Conservation (phyloP, 2,329 filamentous ascomycete species). For the Neocucurbitaria cava region DNA sequence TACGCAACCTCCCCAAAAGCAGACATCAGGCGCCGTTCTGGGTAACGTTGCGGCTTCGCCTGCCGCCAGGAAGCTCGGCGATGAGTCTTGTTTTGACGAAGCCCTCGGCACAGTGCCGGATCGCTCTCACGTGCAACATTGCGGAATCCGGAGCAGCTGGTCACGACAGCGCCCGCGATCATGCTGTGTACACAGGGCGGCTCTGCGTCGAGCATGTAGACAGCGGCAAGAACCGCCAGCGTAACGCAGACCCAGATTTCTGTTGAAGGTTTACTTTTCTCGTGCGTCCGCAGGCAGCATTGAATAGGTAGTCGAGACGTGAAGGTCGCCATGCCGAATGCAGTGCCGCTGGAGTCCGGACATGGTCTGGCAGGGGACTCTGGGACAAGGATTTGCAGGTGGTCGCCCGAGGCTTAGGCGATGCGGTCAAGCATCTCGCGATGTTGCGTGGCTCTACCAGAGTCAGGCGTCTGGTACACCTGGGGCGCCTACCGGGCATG, state of each 20-base stretch:
- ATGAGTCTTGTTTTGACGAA: conserved; percentile 13
- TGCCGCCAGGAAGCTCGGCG: conserved; percentile 1
- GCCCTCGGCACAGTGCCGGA: conserved; percentile 22
- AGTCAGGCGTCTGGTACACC: not conserved
- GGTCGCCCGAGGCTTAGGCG: conserved; percentile 2
- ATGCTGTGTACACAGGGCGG: conserved; percentile 15
- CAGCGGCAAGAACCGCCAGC: conserved; percentile 4
- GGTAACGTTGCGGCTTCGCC: conserved; percentile 10
- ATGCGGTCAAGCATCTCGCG: not conserved
- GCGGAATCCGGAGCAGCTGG: conserved; percentile 6
- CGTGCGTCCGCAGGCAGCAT: not conserved
- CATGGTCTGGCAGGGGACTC: not conserved
- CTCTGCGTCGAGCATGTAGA: conserved; percentile 5
- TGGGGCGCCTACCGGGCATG: not conserved
- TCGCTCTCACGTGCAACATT: conserved; percentile 20
- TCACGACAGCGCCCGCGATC: conserved; percentile 8
- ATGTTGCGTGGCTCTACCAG: not conserved
- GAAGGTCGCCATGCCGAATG: not conserved
- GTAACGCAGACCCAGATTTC: conserved; percentile 1
- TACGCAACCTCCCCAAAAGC: conserved; percentile 14
- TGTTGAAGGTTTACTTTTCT: not conserved
- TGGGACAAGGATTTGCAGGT: no score
- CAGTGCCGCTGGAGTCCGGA: not conserved
- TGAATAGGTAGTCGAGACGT: conserved; percentile 6
- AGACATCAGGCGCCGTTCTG: conserved; percentile 10